Evolutionary conservation across 805 yeast species (phyloP).

Genomic region (Middelhovenomyces tepae): DNA sequence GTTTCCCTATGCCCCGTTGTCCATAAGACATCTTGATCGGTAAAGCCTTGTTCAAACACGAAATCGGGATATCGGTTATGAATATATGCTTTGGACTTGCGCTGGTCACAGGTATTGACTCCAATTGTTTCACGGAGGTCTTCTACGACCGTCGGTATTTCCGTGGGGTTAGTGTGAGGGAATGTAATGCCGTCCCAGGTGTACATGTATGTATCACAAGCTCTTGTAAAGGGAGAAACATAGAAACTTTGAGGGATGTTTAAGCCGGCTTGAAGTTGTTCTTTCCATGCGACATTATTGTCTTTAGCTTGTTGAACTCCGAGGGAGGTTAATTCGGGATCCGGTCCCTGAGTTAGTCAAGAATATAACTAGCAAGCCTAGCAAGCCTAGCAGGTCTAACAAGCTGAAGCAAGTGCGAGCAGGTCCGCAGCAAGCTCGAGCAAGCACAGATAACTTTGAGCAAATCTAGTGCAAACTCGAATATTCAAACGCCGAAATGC

Average conservation of each 20-base stretch:
- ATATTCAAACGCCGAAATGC: too few relatives aligned
- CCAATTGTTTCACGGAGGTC: conserved; percentile 43
- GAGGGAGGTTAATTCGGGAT: conserved; percentile 40
- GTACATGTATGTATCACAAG: conserved; percentile 39
- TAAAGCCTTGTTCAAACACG: conserved; percentile 36
- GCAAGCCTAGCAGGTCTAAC: background rate
- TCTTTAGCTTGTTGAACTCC: conserved; percentile 40
- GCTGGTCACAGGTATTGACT: conserved; percentile 42
- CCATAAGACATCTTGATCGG: conserved; percentile 39
- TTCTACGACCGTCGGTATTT: conserved; percentile 37
- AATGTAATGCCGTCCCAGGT: conserved; percentile 36
- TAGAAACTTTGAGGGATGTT: conserved; percentile 37
- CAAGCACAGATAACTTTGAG: too few relatives aligned
- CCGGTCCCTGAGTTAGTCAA: conserved; percentile 41
- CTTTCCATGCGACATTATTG: conserved; percentile 34
- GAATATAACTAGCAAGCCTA: background rate
- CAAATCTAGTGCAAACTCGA: too few relatives aligned
- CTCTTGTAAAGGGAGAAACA: conserved; percentile 44
- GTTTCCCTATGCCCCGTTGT: conserved; percentile 39
- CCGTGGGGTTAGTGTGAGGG: conserved; percentile 6
- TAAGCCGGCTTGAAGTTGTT: conserved; percentile 27
- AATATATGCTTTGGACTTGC: conserved; percentile 32
- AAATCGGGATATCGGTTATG: conserved; percentile 37
- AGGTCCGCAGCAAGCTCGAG: too few relatives aligned
- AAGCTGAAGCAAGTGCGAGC: background rate